Evolutionary conservation across 2,329 filamentous ascomycete genomes (phyloP).

Genomic region (Samsoniella hepiali): DNA sequence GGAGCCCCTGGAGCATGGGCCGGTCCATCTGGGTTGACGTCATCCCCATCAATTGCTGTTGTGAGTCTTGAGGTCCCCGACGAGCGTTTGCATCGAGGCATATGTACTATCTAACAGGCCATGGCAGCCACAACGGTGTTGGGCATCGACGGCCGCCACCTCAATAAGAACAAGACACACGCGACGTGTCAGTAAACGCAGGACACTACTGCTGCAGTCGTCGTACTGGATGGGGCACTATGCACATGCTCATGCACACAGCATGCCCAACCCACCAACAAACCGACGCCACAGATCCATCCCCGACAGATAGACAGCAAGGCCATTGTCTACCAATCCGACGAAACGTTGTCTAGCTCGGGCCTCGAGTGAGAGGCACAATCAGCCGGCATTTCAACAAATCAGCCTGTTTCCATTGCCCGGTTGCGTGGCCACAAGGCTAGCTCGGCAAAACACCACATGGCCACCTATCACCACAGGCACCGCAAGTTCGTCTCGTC

Average conservation of each 20-base stretch:
- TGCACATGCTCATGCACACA: background rate
- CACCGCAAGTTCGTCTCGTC: constrained; percentile 6
- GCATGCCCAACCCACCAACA: constrained; percentile 8
- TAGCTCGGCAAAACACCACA: background rate
- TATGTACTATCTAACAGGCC: background rate
- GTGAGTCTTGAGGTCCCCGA: background rate
- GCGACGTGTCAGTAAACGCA: constrained; percentile 11
- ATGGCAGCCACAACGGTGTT: background rate
- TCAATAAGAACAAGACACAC: background rate
- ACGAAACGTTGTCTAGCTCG: background rate
- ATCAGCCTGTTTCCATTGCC: background rate
- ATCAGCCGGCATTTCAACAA: background rate
- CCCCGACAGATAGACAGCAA: background rate
- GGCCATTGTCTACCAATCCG: background rate
- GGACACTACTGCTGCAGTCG: background rate
- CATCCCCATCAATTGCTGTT: background rate
- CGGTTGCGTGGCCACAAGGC: no score
- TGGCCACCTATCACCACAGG: background rate
- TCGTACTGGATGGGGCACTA: background rate
- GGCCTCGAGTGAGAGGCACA: background rate
- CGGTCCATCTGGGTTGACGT: background rate
- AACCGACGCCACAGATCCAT: constrained; percentile 14
- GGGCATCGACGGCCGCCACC: constrained; percentile 4
- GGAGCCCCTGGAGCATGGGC: background rate
- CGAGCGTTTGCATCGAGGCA: constrained; percentile 1